Conservation (phyloP, 139 green algal genomes). For the Coccomyxa sp. region DNA sequence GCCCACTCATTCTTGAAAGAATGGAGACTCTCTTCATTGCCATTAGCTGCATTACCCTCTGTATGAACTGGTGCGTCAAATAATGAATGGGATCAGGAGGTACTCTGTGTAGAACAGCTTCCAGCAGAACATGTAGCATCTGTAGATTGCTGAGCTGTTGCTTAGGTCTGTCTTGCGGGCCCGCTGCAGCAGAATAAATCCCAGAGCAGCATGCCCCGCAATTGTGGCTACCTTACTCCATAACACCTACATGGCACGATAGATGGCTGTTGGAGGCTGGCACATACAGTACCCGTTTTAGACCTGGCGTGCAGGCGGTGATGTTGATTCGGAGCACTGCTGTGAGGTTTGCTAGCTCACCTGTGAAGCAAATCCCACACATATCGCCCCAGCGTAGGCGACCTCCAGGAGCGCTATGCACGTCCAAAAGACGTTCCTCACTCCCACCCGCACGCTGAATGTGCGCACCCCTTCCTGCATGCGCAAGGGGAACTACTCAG, state of each 20-base stretch:
- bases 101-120: slow-evolving; percentile 94
- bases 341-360: not conserved
- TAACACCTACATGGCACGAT: slow-evolving; percentile 4
- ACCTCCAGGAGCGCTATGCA: slow-evolving; percentile 74
- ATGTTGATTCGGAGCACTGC: not conserved
- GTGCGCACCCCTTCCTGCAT: slow-evolving; percentile 62
- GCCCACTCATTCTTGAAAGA: too few relatives aligned
- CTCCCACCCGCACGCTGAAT: slow-evolving; percentile 78
- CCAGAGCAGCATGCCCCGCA: slow-evolving; percentile 34
- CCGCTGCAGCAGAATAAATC: slow-evolving; percentile 33
- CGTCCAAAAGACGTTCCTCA: slow-evolving; percentile 71
- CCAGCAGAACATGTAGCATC: slow-evolving; percentile 74
- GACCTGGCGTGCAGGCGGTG: not conserved
- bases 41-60: too few relatives aligned
- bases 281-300: not conserved
- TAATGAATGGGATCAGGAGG: slow-evolving; percentile 80
- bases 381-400: slow-evolving; percentile 67
- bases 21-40: too few relatives aligned
- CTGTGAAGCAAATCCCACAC: slow-evolving; percentile 30
- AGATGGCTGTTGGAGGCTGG: not conserved
- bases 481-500: slow-evolving; percentile 11
- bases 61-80: too few relatives aligned
- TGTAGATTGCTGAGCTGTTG: slow-evolving; percentile 22
- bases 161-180: slow-evolving; percentile 47
- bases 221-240: slow-evolving; percentile 45